These are phyloP conservation scores for Venturia effusa DNA, from an alignment of 2,329 filamentous ascomycete species.

Conservation along the genomic window DNA sequence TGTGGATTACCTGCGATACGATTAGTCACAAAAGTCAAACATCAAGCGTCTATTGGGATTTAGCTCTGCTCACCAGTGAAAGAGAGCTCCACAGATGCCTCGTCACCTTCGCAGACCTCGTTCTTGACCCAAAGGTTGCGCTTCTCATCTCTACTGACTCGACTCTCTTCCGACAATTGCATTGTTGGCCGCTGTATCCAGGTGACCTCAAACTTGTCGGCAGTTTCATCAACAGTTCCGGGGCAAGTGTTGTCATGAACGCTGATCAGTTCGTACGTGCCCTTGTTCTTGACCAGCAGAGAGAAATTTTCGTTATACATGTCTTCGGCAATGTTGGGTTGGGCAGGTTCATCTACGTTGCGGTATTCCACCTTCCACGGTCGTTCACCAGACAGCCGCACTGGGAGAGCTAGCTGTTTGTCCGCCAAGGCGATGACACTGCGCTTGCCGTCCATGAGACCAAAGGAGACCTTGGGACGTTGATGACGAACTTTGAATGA, in stretches of 20 bases:
- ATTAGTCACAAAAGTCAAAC: slow-evolving; percentile 22
- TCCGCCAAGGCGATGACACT: slow-evolving; percentile 67
- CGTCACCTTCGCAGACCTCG: slow-evolving; percentile 87
- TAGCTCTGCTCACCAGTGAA: slow-evolving; percentile 52
- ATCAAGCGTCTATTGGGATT: slow-evolving; percentile 12
- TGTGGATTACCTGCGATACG: slow-evolving; percentile 55
- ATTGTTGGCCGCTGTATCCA: slow-evolving; percentile 78
- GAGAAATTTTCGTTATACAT: slow-evolving; percentile 19
- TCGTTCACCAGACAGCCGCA: slow-evolving; percentile 74
- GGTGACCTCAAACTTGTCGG: slow-evolving; percentile 65
- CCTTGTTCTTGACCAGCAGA: slow-evolving; percentile 54
- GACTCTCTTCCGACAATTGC: slow-evolving; percentile 49
- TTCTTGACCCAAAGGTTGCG: slow-evolving; percentile 56
- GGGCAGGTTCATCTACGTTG: slow-evolving; percentile 18
- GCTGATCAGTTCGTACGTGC: slow-evolving; percentile 68
- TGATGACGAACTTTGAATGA: slow-evolving; percentile 83
- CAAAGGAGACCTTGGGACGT: slow-evolving; percentile 77
- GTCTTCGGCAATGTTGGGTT: slow-evolving; percentile 24
- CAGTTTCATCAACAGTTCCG: slow-evolving; percentile 63
- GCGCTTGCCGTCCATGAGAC: slow-evolving; percentile 70
- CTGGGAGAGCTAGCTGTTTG: slow-evolving; percentile 60
- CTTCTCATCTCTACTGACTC: slow-evolving; percentile 43
- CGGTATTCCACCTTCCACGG: slow-evolving; percentile 68
- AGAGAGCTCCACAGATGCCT: slow-evolving; percentile 74
- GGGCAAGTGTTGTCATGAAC: slow-evolving; percentile 73